Conservation (phyloP, 345 rosid species). For the Reutealis trisperma region DNA sequence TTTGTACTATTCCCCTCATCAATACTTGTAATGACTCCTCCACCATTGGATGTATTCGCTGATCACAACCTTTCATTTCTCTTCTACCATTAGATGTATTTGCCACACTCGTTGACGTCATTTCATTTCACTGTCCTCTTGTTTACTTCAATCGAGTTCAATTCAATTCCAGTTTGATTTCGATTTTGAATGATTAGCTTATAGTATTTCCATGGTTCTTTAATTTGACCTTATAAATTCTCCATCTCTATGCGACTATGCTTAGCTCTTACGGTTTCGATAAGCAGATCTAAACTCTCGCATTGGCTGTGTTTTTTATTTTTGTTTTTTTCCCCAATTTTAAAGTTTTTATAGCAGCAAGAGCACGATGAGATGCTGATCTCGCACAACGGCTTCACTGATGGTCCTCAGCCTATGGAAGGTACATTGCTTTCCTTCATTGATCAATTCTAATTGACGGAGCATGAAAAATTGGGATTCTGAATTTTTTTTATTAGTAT, state of each 20-base stretch:
- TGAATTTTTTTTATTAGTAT: no score
- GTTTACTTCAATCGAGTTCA: slow-evolving; percentile 4
- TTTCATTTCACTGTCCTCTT: no score
- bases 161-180: neutral
- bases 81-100: no score
- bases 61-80: no score
- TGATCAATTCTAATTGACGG: neutral
- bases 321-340: neutral
- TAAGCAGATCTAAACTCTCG: slow-evolving; percentile 41
- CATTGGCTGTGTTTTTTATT: slow-evolving; percentile 12
- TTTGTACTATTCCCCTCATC: neutral
- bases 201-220: neutral
- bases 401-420: slow-evolving; percentile 52
- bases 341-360: slow-evolving; percentile 14
- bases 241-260: neutral
- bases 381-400: slow-evolving; percentile 35
- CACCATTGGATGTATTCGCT: slow-evolving; percentile 47
- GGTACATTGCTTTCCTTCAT: slow-evolving; percentile 19
- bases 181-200: neutral
- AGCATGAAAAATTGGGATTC: neutral
- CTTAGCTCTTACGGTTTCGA: slow-evolving; percentile 36
- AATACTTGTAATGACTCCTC: slow-evolving; percentile 62
- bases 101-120: slow-evolving; percentile 13
- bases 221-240: neutral
- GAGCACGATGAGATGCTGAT: slow-evolving; percentile 47